Evolutionary conservation across 805 yeast species (phyloP).

Genomic region (Monosporozyma aquatica): DNA sequence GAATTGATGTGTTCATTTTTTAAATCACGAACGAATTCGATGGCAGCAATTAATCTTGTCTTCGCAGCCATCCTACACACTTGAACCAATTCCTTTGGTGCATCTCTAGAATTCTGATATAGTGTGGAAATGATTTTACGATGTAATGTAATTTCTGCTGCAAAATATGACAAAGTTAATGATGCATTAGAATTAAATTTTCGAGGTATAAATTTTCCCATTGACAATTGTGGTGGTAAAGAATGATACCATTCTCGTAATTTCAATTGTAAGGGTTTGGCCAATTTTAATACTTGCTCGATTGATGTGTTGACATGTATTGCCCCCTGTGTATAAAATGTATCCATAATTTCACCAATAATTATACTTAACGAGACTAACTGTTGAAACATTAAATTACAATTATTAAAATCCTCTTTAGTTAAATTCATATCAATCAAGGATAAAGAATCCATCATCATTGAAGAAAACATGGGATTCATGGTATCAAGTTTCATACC

Average conservation of each 20-base stretch:
- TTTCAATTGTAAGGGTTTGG: conserved; percentile 72
- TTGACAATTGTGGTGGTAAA: conserved; percentile 54
- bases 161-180: conserved; percentile 76
- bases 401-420: conserved; percentile 55
- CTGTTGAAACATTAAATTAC: conserved; percentile 58
- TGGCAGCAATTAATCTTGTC: conserved; percentile 71
- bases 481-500: too few species aligned
- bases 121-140: conserved; percentile 59
- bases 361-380: conserved; percentile 59
- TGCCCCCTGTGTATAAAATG: conserved; percentile 65
- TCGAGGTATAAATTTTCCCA: conserved; percentile 50
- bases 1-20: conserved; percentile 78
- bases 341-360: conserved; percentile 59
- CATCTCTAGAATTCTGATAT: conserved; percentile 18
- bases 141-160: conserved; percentile 81
- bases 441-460: conserved; percentile 13
- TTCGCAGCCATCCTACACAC: conserved; percentile 83
- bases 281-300: conserved; percentile 59
- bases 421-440: conserved; percentile 25
- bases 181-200: conserved; percentile 67
- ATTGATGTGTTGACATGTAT: conserved; percentile 47
- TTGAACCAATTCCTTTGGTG: conserved; percentile 44
- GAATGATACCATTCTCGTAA: conserved; percentile 72
- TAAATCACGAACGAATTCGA: conserved; percentile 66
- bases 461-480: neutral